These are phyloP conservation scores for Gynochthodes officinalis DNA, from an alignment of 257 asterid genomes.

Conservation along the genomic window DNA sequence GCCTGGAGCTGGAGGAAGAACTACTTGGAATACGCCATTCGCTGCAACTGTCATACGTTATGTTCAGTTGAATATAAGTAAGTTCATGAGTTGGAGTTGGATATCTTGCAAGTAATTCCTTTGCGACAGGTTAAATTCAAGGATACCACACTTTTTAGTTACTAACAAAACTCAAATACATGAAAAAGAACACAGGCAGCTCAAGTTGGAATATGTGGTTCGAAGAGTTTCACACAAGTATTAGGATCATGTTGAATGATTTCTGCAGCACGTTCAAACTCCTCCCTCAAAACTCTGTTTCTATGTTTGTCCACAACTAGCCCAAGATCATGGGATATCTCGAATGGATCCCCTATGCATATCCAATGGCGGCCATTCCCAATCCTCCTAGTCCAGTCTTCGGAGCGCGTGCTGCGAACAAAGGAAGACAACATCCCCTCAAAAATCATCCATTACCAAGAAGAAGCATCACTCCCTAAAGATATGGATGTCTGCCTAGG, in stretches of 20 bases:
- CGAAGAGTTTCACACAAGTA: slow-evolving; percentile 63
- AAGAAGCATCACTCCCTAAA: background rate
- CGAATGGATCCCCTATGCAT: slow-evolving; percentile 98
- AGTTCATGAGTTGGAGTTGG: too few species aligned
- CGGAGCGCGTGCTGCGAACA: slow-evolving; percentile 58
- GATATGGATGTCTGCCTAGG: too few species aligned
- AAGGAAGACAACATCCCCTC: background rate
- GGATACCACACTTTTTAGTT: too few species aligned
- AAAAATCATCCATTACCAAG: background rate
- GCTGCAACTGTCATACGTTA: too few species aligned
- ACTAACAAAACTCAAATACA: too few species aligned
- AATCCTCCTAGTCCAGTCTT: slow-evolving; percentile 93
- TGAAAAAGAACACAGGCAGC: background rate
- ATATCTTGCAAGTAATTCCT: too few species aligned
- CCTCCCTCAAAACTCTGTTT: slow-evolving; percentile 84
- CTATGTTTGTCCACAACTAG: slow-evolving; percentile 85
- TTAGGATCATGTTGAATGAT: slow-evolving; percentile 66
- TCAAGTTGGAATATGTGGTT: slow-evolving; percentile 64
- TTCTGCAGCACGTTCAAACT: slow-evolving; percentile 93
- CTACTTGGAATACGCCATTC: too few species aligned
- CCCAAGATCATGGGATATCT: slow-evolving; percentile 86
- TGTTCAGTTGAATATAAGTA: too few species aligned
- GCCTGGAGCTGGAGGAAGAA: too few species aligned
- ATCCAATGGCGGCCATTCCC: slow-evolving; percentile 93
- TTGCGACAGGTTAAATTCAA: too few species aligned